Evolutionary conservation across 495 filamentous ascomycete genomes (phyloP).

Genomic region (Talaromyces stipitatus): DNA sequence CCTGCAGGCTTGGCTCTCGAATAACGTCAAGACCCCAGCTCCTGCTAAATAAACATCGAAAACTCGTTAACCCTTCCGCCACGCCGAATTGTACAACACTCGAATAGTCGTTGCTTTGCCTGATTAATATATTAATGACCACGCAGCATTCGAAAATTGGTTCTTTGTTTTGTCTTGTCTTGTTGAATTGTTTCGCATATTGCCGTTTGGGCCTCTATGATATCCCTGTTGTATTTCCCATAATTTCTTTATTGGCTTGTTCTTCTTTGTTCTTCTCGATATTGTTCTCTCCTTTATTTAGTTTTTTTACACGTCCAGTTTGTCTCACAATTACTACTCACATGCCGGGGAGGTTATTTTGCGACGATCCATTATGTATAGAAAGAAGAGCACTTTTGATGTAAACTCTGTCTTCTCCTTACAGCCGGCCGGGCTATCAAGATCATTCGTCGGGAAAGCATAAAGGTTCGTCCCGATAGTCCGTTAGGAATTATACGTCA

Average conservation of each 20-base stretch:
- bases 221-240: slow-evolving; percentile 28
- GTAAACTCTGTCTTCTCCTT: too few species aligned
- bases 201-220: slow-evolving; percentile 21
- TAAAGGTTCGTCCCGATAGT: neutral
- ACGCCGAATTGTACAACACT: slow-evolving; percentile 2
- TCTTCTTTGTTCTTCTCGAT: slow-evolving; percentile 12
- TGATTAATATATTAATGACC: slow-evolving; percentile 5
- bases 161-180: slow-evolving; percentile 1
- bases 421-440: too few species aligned
- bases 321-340: too few species aligned
- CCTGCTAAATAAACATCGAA: slow-evolving; percentile 37
- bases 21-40: slow-evolving; percentile 73
- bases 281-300: slow-evolving; percentile 7
- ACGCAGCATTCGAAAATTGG: slow-evolving; percentile 7
- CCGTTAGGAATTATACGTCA: neutral
- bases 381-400: neutral
- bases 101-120: neutral
- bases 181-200: slow-evolving; percentile 5
- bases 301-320: slow-evolving; percentile 4
- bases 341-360: neutral
- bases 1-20: slow-evolving; percentile 76
- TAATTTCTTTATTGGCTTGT: neutral
- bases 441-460: neutral
- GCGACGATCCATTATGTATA: neutral
- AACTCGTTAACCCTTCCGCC: neutral